Percentiles rank a stretch among this genome's conserved stretches.
These are phyloP conservation scores for Euphrasia arctica DNA, from an alignment of 305 asterid genomes.

Conservation along the genomic window DNA sequence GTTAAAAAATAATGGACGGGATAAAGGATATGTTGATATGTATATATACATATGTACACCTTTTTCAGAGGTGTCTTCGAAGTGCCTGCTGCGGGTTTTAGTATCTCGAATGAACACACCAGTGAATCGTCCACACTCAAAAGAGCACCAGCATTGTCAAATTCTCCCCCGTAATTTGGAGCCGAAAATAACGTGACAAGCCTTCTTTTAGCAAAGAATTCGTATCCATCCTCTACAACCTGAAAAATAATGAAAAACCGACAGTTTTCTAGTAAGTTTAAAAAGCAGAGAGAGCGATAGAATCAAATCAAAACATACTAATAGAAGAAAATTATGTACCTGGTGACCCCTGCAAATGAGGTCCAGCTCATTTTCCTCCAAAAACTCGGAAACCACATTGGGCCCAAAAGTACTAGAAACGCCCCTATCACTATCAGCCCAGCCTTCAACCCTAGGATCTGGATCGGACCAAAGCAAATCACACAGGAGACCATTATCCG, in stretches of 20 bases:
- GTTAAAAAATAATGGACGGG: not conserved
- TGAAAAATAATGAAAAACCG: constrained; percentile 21
- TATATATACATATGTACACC: constrained; percentile 38
- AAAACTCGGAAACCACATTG: constrained; percentile 59
- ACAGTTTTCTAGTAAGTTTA: not conserved
- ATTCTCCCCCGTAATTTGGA: constrained; percentile 88
- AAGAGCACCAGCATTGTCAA: constrained; percentile 84
- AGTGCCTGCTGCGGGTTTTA: constrained; percentile 49
- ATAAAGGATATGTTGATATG: constrained; percentile 6
- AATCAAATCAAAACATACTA: constrained; percentile 1
- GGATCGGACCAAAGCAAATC: constrained; percentile 95
- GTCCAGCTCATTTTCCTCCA: constrained; percentile 65
- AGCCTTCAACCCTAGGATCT: constrained; percentile 51
- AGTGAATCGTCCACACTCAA: constrained; percentile 73
- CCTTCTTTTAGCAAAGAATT: constrained; percentile 76
- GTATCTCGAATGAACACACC: constrained; percentile 77
- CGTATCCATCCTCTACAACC: constrained; percentile 96
- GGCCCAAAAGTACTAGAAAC: constrained; percentile 86
- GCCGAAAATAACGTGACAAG: constrained; percentile 83
- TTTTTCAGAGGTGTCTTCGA: constrained; percentile 66
- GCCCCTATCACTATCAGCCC: constrained; percentile 86
- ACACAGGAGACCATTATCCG: constrained; percentile 72
- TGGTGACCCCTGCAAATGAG: constrained; percentile 91
- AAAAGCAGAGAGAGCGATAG: not conserved
- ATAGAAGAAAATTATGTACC: constrained; percentile 38